Evolutionary conservation across 2,329 filamentous ascomycete genomes (phyloP).

Genomic region (Lecanoromycetidae sp.): DNA sequence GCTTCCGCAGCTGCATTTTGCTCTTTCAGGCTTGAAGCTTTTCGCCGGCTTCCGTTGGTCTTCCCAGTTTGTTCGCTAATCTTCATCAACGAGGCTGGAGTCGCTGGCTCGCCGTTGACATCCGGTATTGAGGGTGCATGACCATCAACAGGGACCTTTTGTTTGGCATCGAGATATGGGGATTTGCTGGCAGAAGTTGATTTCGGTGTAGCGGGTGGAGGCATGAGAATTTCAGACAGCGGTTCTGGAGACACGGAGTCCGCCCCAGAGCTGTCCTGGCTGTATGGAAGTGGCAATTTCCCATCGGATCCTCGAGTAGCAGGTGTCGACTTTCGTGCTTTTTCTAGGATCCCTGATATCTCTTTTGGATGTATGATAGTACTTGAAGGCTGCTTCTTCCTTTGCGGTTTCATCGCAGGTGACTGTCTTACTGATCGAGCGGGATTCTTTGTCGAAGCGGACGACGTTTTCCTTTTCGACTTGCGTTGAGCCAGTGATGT

Average conservation of each 20-base stretch:
- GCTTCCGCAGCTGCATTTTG: conserved; percentile 35
- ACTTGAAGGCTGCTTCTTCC: conserved; percentile 32
- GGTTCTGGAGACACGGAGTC: conserved; percentile 39
- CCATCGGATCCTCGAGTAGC: conserved; percentile 19
- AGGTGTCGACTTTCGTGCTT: conserved; percentile 23
- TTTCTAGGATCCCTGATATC: conserved; percentile 27
- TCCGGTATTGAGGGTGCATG: conserved; percentile 10
- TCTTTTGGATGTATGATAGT: conserved; percentile 34
- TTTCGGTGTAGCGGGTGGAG: conserved; percentile 35
- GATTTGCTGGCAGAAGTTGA: conserved; percentile 27
- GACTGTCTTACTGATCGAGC: conserved; percentile 28
- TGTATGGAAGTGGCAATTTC: conserved; percentile 20
- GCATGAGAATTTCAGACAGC: conserved; percentile 39
- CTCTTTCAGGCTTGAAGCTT: conserved; percentile 32
- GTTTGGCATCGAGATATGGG: conserved; percentile 20
- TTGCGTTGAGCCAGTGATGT: conserved; percentile 22
- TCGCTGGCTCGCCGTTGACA: conserved; percentile 50
- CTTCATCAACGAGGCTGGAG: conserved; percentile 79
- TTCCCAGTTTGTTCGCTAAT: conserved; percentile 33
- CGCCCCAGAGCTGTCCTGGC: conserved; percentile 33
- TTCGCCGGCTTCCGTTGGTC: conserved; percentile 24
- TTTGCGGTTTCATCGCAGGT: conserved; percentile 30
- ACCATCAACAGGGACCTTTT: conserved; percentile 16
- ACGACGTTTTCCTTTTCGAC: conserved; percentile 28
- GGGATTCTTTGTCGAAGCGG: conserved; percentile 27